Evolutionary conservation across 371 early-diverging fungal species (phyloP), one percentile per base, ranked within the genome.

Genomic region (Syncephalis plumigaleata): DNA sequence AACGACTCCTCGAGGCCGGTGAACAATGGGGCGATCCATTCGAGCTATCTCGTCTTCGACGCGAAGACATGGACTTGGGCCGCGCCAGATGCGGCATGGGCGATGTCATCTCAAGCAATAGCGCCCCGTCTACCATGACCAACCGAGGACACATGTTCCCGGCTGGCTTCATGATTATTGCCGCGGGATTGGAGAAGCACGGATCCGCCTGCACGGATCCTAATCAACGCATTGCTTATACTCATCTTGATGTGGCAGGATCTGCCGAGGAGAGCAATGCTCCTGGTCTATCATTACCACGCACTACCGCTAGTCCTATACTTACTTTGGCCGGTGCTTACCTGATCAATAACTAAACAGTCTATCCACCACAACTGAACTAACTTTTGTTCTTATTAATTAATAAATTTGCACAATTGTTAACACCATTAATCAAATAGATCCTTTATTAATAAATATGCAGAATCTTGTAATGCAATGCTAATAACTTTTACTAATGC

Each of bases 71-170:
- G 18, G 67, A 60, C 2, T 63, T 71, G 31, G 73, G 75, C 37
- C 59, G 73, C 7, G 64, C 71, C n/a, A 52, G 65, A 11, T 31
- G 31, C 31, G 51, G 53, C 25, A 63, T 65, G 25, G 89, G 87
- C 56, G 88, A 90, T 54, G 76, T 89, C 27, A 70, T 81, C 20
- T 87, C 87, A 62, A 76, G 80, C 47, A 86, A 85, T 61, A 68
- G 70, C 52, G 60, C 68, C 54, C 68, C 91, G 9, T 78, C 79
- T 46, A 72, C 75, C 1, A 59, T 61, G 63, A 90, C 86, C 1
- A 60, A 68, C 55, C 81, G 91, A 59, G 91, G 88, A 15, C 91
- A 90, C 54, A 81, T 82, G 58, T 87, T 73, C 59, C 91, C 91
- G 37, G 86, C 82, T 36, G 91, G 87, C 21, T 87, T 84, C 50